Conservation (phyloP, 371 early-diverging fungal species). For the Actinomortierella ambigua region DNA sequence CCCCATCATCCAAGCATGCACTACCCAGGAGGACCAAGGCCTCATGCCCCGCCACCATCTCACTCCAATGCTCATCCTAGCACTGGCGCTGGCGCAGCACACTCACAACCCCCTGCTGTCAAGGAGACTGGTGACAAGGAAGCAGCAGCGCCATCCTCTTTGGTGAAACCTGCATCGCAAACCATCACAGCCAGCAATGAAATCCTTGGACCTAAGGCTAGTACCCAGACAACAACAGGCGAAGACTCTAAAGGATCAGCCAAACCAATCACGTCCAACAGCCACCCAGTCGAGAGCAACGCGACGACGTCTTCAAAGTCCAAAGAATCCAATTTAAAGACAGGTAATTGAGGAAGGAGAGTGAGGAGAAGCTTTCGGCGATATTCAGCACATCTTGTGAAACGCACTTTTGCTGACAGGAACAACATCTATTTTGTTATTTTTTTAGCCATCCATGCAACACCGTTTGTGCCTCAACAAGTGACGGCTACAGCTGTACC, state of each 20-base stretch:
- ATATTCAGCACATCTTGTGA: too few relatives aligned
- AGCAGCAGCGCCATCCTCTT: too few relatives aligned
- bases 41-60: not conserved
- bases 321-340: slow-evolving; percentile 28
- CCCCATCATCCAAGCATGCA: slow-evolving; percentile 4
- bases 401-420: too few relatives aligned
- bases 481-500: slow-evolving; percentile 6
- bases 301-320: not conserved
- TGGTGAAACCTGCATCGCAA: too few relatives aligned
- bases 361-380: too few relatives aligned
- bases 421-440: not conserved
- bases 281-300: too few relatives aligned
- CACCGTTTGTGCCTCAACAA: slow-evolving; percentile 28
- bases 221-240: too few relatives aligned
- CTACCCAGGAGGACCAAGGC: not conserved
- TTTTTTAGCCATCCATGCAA: slow-evolving; percentile 35
- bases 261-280: too few relatives aligned
- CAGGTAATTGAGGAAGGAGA: too few relatives aligned
- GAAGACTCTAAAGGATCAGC: too few relatives aligned
- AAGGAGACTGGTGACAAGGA: not conserved
- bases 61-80: not conserved
- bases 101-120: not conserved
- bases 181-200: too few relatives aligned
- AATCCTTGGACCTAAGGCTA: too few relatives aligned
- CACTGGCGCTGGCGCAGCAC: not conserved